Evolutionary conservation across 495 filamentous ascomycete genomes (phyloP).

Genomic region (Xylaria grammica): DNA sequence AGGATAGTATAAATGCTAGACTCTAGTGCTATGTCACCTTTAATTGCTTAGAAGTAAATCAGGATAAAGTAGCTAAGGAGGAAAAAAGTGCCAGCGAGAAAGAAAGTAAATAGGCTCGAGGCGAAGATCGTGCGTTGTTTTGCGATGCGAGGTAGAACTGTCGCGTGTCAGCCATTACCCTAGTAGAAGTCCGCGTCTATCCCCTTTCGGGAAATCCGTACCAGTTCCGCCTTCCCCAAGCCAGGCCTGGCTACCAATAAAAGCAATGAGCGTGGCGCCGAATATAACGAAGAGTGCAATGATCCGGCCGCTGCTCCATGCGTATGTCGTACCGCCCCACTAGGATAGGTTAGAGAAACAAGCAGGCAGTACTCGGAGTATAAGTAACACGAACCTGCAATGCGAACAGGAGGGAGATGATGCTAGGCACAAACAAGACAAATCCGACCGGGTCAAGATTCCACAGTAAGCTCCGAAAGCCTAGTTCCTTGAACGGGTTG

Average conservation of each 20-base stretch:
- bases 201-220: neutral
- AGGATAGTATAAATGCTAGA: slow-evolving; percentile 64
- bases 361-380: neutral
- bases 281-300: slow-evolving; percentile 64
- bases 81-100: slow-evolving; percentile 67
- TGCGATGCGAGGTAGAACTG: slow-evolving; percentile 71
- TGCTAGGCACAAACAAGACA: slow-evolving; percentile 66
- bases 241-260: slow-evolving; percentile 65
- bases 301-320: slow-evolving; percentile 66
- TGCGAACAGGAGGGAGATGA: slow-evolving; percentile 72
- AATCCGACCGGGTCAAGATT: slow-evolving; percentile 71
- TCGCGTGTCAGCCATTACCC: slow-evolving; percentile 59
- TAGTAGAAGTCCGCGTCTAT: slow-evolving; percentile 38
- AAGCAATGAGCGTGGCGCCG: slow-evolving; percentile 58
- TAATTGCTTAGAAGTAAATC: slow-evolving; percentile 75
- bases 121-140: slow-evolving; percentile 71
- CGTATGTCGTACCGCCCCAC: slow-evolving; percentile 75
- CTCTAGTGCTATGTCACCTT: slow-evolving; percentile 56
- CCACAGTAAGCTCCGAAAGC: slow-evolving; percentile 42
- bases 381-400: slow-evolving; percentile 44
- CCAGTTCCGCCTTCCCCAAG: slow-evolving; percentile 19
- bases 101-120: slow-evolving; percentile 60
- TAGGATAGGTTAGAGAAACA: slow-evolving; percentile 41
- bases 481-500: slow-evolving; percentile 30
- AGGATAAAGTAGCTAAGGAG: slow-evolving; percentile 67